These are phyloP conservation scores for Russula griseocarnosa DNA, from an alignment of 768 basidiomycete species.

Conservation along the genomic window DNA sequence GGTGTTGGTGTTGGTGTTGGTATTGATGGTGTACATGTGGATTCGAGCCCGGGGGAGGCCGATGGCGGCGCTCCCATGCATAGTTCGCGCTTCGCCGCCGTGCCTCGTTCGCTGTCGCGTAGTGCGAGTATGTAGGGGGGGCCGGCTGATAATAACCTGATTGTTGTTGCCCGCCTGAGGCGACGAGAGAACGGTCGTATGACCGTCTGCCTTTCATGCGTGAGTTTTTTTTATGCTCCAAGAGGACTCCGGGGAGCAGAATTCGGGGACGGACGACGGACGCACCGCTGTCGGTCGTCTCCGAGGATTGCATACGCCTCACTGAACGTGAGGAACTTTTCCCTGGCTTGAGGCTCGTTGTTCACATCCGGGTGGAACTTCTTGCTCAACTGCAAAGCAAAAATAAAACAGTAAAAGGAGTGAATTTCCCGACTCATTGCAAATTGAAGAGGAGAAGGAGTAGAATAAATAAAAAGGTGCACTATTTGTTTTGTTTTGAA, in stretches of 20 bases:
- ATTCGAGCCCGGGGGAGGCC: conserved; percentile 23
- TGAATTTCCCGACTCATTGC: too few species aligned
- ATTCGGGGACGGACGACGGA: not conserved
- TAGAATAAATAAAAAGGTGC: not conserved
- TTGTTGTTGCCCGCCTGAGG: not conserved
- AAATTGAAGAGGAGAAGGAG: not conserved
- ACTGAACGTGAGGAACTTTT: conserved; percentile 44
- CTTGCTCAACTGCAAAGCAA: conserved; percentile 44
- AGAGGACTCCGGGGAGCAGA: not conserved
- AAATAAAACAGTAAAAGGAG: too few species aligned
- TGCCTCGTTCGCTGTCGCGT: conserved; percentile 32
- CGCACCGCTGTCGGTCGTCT: conserved; percentile 45
- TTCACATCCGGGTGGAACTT: conserved; percentile 45
- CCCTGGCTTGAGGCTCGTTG: conserved; percentile 38
- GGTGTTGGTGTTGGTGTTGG: not conserved
- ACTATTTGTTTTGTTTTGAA: not conserved
- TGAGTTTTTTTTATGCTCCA: not conserved
- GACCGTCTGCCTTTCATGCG: conserved; percentile 31
- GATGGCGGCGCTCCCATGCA: conserved; percentile 36
- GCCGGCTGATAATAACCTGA: conserved; percentile 21
- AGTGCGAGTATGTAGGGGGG: conserved; percentile 18
- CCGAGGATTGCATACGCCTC: conserved; percentile 47
- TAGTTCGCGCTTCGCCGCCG: conserved; percentile 38
- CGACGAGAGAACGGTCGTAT: conserved; percentile 35
- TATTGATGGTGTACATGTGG: not conserved